Conservation (phyloP, 352 stramenopile species). For the Phytophthora uliginosa region DNA sequence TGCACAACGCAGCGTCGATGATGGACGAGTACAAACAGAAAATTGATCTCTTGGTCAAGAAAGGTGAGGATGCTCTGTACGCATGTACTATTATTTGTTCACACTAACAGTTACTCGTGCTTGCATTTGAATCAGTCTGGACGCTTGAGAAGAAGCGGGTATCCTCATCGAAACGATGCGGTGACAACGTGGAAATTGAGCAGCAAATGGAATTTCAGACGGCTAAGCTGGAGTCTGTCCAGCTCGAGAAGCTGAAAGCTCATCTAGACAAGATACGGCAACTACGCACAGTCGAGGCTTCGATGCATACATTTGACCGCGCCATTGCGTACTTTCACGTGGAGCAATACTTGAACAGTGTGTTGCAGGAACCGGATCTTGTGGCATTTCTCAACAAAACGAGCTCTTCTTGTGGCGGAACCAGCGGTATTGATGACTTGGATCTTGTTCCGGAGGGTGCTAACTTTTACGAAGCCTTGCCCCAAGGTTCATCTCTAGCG, state of each 20-base stretch:
- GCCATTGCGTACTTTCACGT: conserved; percentile 86
- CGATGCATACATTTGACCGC: conserved; percentile 84
- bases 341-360: conserved; percentile 84
- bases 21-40: conserved; percentile 73
- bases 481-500: conserved; percentile 55
- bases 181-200: conserved; percentile 68
- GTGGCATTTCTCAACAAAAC: conserved; percentile 83
- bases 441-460: conserved; percentile 66
- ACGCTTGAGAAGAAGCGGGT: conserved; percentile 67
- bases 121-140: conserved; percentile 48
- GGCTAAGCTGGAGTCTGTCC: conserved; percentile 71
- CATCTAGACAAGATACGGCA: conserved; percentile 82
- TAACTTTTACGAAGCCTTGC: conserved; percentile 80
- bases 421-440: conserved; percentile 47
- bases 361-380: conserved; percentile 77
- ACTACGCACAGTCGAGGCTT: conserved; percentile 79
- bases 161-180: conserved; percentile 66
- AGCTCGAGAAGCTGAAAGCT: conserved; percentile 71
- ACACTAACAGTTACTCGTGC: neutral
- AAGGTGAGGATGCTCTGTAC: conserved; percentile 50
- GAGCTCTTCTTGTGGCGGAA: conserved; percentile 53
- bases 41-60: conserved; percentile 73
- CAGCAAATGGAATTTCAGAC: conserved; percentile 74
- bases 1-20: conserved; percentile 70
- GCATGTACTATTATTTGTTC: conserved; percentile 3